These are phyloP conservation scores for Sphaerosporella brunnea DNA, from an alignment of 495 filamentous ascomycete species.

Conservation along the genomic window DNA sequence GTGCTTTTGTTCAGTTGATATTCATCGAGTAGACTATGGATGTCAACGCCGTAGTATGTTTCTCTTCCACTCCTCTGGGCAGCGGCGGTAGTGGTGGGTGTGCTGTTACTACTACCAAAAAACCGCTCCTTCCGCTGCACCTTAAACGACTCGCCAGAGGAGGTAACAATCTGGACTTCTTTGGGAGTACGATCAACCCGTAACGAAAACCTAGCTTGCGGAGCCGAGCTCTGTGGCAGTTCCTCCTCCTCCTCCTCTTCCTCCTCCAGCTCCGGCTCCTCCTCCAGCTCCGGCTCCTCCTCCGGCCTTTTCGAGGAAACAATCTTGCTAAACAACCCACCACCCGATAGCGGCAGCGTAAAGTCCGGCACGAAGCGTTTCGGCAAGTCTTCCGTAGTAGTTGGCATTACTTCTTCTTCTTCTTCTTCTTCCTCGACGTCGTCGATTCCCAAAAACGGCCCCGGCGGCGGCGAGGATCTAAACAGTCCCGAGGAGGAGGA, in stretches of 20 bases:
- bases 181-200: not conserved
- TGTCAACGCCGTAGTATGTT: conserved; percentile 1
- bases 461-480: not conserved
- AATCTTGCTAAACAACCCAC: conserved; percentile 1
- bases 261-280: not conserved
- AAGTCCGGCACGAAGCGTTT: not conserved
- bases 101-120: not conserved
- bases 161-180: conserved; percentile 35
- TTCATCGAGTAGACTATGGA: not conserved
- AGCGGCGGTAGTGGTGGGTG: not conserved
- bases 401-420: not conserved
- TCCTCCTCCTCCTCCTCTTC: not conserved
- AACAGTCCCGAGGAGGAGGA: not conserved
- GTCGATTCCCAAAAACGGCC: not conserved
- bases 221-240: not conserved
- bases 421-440: not conserved
- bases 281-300: not conserved
- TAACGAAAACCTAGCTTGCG: not conserved
- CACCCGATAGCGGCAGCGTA: not conserved
- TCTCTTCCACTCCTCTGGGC: not conserved
- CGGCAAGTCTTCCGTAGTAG: not conserved
- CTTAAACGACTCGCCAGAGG: conserved; percentile 26
- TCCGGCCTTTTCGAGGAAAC: not conserved
- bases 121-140: conserved; percentile 7
- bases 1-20: not conserved